These are phyloP conservation scores for Diaporthe velutina DNA, from an alignment of 2,329 filamentous ascomycete genomes.

Conservation along the genomic window DNA sequence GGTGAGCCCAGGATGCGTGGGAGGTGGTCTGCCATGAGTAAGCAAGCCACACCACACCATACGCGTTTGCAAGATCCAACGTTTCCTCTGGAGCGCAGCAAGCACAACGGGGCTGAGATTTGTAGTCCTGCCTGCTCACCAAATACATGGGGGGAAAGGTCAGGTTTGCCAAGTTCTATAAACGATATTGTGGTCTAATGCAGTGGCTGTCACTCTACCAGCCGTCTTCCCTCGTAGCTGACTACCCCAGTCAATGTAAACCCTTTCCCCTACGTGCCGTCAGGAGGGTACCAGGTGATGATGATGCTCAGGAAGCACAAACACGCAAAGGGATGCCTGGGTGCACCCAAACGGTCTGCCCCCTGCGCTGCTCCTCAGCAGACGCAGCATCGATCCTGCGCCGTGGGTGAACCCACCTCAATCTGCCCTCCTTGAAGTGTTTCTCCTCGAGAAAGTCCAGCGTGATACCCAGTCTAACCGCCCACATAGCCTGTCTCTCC, in stretches of 20 bases:
- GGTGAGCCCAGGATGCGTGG: not conserved
- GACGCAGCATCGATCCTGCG: not conserved
- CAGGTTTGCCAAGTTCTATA: not conserved
- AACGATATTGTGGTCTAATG: not conserved
- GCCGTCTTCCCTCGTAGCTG: no score
- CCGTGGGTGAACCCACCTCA: not conserved
- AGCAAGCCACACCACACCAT: not conserved
- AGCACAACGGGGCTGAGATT: not conserved
- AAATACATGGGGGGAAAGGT: not conserved
- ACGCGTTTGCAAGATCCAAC: no score
- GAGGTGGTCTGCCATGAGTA: not conserved
- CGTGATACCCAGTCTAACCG: not conserved
- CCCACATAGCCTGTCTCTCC: not conserved
- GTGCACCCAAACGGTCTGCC: not conserved
- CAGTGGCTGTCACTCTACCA: not conserved
- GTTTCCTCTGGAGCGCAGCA: not conserved
- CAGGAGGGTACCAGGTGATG: not conserved
- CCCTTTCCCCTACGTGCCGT: no score
- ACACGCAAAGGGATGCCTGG: not conserved
- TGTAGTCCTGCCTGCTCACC: not conserved
- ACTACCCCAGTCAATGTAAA: not conserved
- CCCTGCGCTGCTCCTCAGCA: not conserved
- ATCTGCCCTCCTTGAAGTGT: slow-evolving; percentile 8
- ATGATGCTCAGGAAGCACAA: not conserved
- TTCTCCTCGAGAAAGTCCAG: slow-evolving; percentile 24